phyloP scores from a whole-genome alignment of 2,329 filamentous ascomycete genomes.

The Xylariaceae sp. region DNA sequence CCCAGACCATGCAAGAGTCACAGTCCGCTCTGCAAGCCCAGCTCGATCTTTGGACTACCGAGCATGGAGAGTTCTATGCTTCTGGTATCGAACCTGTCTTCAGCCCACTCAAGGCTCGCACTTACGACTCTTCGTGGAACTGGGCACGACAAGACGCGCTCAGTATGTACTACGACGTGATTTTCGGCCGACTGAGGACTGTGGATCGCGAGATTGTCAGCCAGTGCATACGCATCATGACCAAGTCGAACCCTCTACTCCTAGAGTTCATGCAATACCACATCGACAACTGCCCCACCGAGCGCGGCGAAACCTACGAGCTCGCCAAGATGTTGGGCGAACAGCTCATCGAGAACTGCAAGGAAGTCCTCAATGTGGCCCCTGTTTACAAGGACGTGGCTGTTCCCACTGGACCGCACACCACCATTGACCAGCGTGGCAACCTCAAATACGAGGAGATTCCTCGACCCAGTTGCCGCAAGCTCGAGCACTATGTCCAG shows the following conservation, averaged over 20 bases:
- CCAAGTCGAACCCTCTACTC: conserved; percentile 89
- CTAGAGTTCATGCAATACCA: conserved; percentile 99
- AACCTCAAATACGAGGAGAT: conserved; percentile 89
- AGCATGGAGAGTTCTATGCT: conserved; percentile 96
- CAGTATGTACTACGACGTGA: conserved; percentile 98
- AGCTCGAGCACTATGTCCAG: conserved; percentile 95
- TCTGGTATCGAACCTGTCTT: conserved; percentile 91
- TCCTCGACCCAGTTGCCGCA: conserved; percentile 80
- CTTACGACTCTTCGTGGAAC: conserved; percentile 98
- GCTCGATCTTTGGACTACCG: conserved; percentile 86
- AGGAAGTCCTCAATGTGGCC: conserved; percentile 73
- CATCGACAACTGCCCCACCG: conserved; percentile 96
- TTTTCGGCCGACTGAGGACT: conserved; percentile 87
- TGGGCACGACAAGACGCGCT: conserved; percentile 97
- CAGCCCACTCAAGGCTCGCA: conserved; percentile 84
- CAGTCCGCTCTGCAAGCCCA: conserved; percentile 85
- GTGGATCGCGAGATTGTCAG: conserved; percentile 98
- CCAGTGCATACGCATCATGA: conserved; percentile 98
- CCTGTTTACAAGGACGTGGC: conserved; percentile 96
- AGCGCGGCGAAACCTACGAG: conserved; percentile 94
- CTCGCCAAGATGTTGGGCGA: conserved; percentile 92
- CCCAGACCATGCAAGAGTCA: conserved; percentile 75
- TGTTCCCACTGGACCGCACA: conserved; percentile 83
- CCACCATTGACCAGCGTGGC: conserved; percentile 84
- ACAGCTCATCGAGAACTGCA: conserved; percentile 96